Conservation (phyloP, 352 stramenopile species). For the Globisporangium okanoganense region DNA sequence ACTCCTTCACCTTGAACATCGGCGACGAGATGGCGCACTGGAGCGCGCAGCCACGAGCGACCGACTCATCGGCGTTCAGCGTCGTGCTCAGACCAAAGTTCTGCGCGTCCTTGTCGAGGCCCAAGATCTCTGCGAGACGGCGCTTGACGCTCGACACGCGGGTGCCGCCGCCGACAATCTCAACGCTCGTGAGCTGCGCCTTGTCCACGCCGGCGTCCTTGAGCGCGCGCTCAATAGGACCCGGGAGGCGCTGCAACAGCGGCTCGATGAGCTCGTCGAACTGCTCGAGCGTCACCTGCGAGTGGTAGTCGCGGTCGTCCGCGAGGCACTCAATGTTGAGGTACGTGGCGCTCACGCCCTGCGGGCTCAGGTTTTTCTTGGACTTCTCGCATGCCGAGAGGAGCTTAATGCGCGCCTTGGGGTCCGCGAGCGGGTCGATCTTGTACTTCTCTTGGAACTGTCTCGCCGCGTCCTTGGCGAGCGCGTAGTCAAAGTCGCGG, state of each 20-base stretch:
- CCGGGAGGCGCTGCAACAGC: constrained; percentile 82
- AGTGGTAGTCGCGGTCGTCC: constrained; percentile 96
- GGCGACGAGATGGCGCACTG: constrained; percentile 98
- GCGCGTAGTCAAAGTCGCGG: constrained; percentile 95
- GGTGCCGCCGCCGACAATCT: constrained; percentile 96
- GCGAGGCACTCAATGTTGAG: constrained; percentile 98
- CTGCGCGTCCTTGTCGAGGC: constrained; percentile 89
- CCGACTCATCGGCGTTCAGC: constrained; percentile 98
- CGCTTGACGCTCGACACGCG: constrained; percentile 96
- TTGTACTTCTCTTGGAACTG: constrained; percentile 98
- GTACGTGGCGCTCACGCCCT: constrained; percentile 94
- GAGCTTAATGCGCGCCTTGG: constrained; percentile 97
- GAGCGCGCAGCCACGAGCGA: constrained; percentile 95
- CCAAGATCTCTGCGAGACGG: constrained; percentile 89
- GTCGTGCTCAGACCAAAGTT: constrained; percentile 98
- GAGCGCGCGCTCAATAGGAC: constrained; percentile 80
- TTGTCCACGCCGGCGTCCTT: constrained; percentile 88
- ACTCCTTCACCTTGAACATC: constrained; percentile 96
- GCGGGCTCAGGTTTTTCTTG: constrained; percentile 98
- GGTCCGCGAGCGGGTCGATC: constrained; percentile 87
- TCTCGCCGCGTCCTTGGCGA: constrained; percentile 92
- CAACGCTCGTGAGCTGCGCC: constrained; percentile 89
- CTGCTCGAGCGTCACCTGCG: constrained; percentile 91
- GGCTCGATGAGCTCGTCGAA: constrained; percentile 94
- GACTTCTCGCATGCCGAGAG: constrained; percentile 97